These are phyloP conservation scores for Leptoxyphium fumago DNA, from an alignment of 2,329 filamentous ascomycete species.

Conservation along the genomic window DNA sequence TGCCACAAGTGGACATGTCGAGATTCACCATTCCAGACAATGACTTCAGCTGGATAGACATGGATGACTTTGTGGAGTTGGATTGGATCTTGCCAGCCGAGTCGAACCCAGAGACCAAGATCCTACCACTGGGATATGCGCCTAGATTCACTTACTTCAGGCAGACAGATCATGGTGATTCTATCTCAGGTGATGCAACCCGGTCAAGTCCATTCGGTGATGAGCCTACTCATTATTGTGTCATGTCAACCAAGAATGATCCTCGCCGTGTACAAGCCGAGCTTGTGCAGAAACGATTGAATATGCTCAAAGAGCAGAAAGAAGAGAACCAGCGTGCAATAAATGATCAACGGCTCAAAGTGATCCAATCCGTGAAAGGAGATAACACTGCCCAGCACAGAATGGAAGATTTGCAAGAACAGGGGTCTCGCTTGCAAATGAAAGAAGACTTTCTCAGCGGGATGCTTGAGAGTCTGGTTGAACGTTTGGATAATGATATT, in stretches of 20 bases:
- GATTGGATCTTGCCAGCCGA: constrained; percentile 91
- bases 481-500: constrained; percentile 43
- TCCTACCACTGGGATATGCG: constrained; percentile 78
- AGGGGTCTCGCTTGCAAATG: constrained; percentile 40
- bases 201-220: constrained; percentile 81
- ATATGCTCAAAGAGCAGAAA: constrained; percentile 66
- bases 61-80: constrained; percentile 97
- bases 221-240: constrained; percentile 85
- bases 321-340: constrained; percentile 56
- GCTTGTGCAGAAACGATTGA: constrained; percentile 66
- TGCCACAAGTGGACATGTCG: constrained; percentile 49
- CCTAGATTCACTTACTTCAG: constrained; percentile 96
- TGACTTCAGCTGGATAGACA: constrained; percentile 93
- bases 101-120: constrained; percentile 83
- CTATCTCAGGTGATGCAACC: constrained; percentile 65
- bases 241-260: constrained; percentile 64
- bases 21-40: constrained; percentile 92
- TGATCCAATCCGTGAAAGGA: constrained; percentile 41
- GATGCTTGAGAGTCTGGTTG: constrained; percentile 44
- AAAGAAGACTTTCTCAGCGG: constrained; percentile 45
- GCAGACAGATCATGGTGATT: constrained; percentile 79
- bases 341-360: constrained; percentile 56
- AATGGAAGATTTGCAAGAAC: constrained; percentile 38
- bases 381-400: constrained; percentile 34
- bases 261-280: constrained; percentile 77